Evolutionary conservation across 2,329 filamentous ascomycete genomes (phyloP), one percentile per base, ranked within the genome.

Genomic region (Ilyonectria mors-panacis): DNA sequence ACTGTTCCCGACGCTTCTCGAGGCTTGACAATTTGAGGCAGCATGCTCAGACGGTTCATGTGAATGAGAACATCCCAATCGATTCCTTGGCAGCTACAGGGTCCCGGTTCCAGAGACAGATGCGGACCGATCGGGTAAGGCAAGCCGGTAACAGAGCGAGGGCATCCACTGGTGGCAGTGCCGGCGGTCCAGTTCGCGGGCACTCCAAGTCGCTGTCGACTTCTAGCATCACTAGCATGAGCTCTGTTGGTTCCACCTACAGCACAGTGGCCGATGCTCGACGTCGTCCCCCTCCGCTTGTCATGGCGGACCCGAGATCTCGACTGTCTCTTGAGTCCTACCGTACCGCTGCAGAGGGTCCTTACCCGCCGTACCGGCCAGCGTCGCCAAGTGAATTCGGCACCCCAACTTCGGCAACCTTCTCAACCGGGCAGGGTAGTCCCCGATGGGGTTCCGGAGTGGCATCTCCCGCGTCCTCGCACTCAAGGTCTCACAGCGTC

Each of bases 21-120:
- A 90, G 95, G 55, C 88, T 98, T 51, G 95, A 99, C 80, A 99
- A 99, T 78, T 85, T 99, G 58, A 91, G 96, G 66, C 96, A 99
- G 79, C 96, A 99, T 85, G 96, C 96, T 50, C 95, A 98, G 80
- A 98, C 96, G 0, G 96, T 99, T 1, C 96, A 99, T 79, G 93
- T 97, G 65, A 98, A 98, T 79, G 96, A 98, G 79, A 94, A 98
- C 64, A 99, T 99, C 37, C 96, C 96, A 4, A 91, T 91, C 45
- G 94, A 98, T 79, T 98, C 96, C 1, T 88, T 98, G 21, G 96
- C 96, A 17, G 96, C 95, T 4, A 96, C 94, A 1, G 94, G 95
- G 26, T 97, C 95, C 9, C 88, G 95, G 44, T 98, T 97, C 75
- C 95, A 98, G 76, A 89, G 95, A 68, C 95, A 98, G 80, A 94